These are phyloP conservation scores for Boletellus emodensis DNA, from an alignment of 768 basidiomycete species.

Conservation along the genomic window DNA sequence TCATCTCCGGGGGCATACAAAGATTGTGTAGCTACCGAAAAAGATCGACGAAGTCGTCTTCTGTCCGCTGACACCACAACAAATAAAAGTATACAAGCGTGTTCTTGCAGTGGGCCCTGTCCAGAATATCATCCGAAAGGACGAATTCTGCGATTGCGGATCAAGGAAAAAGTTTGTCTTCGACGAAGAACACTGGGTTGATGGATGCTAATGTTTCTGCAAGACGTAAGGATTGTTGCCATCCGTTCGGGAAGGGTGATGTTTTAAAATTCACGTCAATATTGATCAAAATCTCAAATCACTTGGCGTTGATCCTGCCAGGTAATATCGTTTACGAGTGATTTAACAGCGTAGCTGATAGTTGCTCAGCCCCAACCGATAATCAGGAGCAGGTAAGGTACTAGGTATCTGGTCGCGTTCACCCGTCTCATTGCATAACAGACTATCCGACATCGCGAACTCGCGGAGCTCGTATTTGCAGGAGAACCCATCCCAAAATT, in stretches of 20 bases:
- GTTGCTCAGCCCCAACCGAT: slow-evolving; percentile 56
- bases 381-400: slow-evolving; percentile 58
- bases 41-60: slow-evolving; percentile 93
- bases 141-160: slow-evolving; percentile 71
- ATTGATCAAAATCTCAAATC: slow-evolving; percentile 87
- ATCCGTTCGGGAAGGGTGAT: slow-evolving; percentile 41
- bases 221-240: slow-evolving; percentile 59
- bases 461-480: slow-evolving; percentile 62
- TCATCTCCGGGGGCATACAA: neutral
- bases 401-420: neutral
- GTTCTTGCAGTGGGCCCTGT: slow-evolving; percentile 63
- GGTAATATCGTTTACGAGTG: slow-evolving; percentile 37
- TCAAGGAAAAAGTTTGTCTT: slow-evolving; percentile 49
- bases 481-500: slow-evolving; percentile 53
- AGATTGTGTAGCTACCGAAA: slow-evolving; percentile 59
- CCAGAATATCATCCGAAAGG: slow-evolving; percentile 66
- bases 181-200: neutral
- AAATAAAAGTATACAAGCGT: slow-evolving; percentile 69
- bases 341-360: neutral
- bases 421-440: slow-evolving; percentile 11
- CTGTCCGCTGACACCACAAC: slow-evolving; percentile 75
- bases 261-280: slow-evolving; percentile 77
- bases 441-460: slow-evolving; percentile 54
- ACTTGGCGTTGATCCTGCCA: slow-evolving; percentile 81
- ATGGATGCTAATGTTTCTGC: slow-evolving; percentile 21